phyloP scores from a whole-genome alignment of 208 protist genomes.

The Acanthamoeba lenticulata region DNA sequence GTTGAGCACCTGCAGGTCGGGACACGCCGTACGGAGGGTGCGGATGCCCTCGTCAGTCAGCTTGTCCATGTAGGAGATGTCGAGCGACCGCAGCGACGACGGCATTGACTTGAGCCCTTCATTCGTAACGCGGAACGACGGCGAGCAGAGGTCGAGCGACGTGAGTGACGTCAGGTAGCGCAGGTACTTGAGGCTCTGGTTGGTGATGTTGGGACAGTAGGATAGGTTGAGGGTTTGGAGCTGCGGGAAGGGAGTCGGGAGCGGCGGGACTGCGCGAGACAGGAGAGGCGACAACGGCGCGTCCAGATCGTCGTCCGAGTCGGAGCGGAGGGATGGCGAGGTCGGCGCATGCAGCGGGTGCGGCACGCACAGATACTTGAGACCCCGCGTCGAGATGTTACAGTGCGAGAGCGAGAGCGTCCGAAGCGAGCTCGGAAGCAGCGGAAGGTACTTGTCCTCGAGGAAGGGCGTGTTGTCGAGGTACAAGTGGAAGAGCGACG shows the following conservation, averaged over 20 bases:
- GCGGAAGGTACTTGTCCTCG: background rate
- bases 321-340: background rate
- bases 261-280: background rate
- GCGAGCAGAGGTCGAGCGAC: constrained; percentile 4
- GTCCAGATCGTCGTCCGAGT: background rate
- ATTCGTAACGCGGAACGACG: background rate
- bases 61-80: constrained; percentile 47
- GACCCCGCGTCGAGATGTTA: background rate
- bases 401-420: constrained; percentile 19
- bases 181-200: constrained; percentile 1
- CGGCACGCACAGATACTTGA: background rate
- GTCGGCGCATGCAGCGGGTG: background rate
- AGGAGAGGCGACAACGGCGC: background rate
- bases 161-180: background rate
- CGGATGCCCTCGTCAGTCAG: background rate
- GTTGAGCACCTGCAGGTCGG: constrained; percentile 1
- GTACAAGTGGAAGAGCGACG: constrained; percentile 23
- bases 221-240: constrained; percentile 16
- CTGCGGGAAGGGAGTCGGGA: background rate
- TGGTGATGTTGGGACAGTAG: constrained; percentile 43
- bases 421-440: background rate
- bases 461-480: constrained; percentile 22
- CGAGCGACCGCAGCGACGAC: background rate
- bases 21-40: background rate
- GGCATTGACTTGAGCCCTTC: background rate